A percentile compares a stretch with the other conserved stretches of the same genome.
phyloP scores from a whole-genome alignment of 1,139 yeast genomes.

The Yamadazyma dendronema region DNA sequence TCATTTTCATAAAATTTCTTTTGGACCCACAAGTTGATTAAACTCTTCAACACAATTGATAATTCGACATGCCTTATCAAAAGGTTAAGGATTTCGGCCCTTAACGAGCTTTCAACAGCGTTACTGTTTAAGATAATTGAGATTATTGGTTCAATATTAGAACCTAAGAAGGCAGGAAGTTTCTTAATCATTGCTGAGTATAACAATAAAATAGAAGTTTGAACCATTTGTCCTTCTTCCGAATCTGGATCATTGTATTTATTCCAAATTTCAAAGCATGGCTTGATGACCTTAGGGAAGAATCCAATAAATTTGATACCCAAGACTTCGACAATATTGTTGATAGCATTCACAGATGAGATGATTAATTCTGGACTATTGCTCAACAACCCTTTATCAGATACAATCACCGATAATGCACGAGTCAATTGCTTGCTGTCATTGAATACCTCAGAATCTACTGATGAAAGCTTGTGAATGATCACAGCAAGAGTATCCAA shows the following conservation, averaged over 20 bases:
- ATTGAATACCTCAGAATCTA: conserved; percentile 28
- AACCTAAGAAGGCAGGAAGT: conserved; percentile 81
- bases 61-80: conserved; percentile 70
- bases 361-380: conserved; percentile 63
- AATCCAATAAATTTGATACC: conserved; percentile 87
- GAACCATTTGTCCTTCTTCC: conserved; percentile 41
- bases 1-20: conserved; percentile 32
- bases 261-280: conserved; percentile 61
- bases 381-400: conserved; percentile 52
- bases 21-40: conserved; percentile 59
- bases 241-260: conserved; percentile 15
- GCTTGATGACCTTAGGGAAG: conserved; percentile 82
- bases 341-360: conserved; percentile 71
- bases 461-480: conserved; percentile 54
- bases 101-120: conserved; percentile 55
- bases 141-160: conserved; percentile 61
- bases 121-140: conserved; percentile 56
- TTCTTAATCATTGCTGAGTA: conserved; percentile 75
- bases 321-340: conserved; percentile 64
- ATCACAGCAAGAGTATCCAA: conserved; percentile 68
- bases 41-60: conserved; percentile 57
- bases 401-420: conserved; percentile 52
- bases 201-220: conserved; percentile 67
- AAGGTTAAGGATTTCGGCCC: conserved; percentile 64
- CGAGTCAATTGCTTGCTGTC: conserved; percentile 49